phyloP scores from a whole-genome alignment of 331 rosid genomes.

The Arachis monticola region DNA sequence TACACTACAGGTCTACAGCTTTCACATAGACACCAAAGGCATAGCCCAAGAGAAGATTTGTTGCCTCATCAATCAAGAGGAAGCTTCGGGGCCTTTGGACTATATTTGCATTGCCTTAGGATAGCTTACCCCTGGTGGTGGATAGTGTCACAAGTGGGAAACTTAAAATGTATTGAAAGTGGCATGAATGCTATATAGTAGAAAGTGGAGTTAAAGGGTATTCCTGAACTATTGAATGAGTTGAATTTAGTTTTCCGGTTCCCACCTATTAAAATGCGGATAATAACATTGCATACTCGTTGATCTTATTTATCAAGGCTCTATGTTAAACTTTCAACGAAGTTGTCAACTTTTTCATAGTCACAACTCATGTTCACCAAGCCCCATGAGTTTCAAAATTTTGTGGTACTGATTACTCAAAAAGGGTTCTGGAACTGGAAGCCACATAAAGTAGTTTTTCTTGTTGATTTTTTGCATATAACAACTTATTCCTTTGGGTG shows the following conservation, averaged over 20 bases:
- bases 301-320: background rate
- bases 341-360: background rate
- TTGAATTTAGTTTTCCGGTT: background rate
- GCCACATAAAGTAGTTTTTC: background rate
- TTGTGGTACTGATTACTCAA: background rate
- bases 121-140: background rate
- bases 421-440: background rate
- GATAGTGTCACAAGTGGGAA: background rate
- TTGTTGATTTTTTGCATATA: constrained; percentile 8
- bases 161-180: background rate
- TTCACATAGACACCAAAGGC: too few relatives aligned
- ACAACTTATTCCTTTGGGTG: background rate
- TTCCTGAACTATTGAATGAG: background rate
- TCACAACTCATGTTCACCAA: background rate
- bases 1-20: too few relatives aligned
- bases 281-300: background rate
- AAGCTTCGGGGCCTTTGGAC: background rate
- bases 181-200: background rate
- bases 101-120: background rate
- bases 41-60: background rate
- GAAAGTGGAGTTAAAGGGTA: background rate
- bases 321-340: constrained; percentile 2
- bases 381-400: background rate
- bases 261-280: background rate
- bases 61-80: background rate